phyloP scores from a whole-genome alignment of 768 basidiomycete genomes.

The Suillus brevipes region DNA sequence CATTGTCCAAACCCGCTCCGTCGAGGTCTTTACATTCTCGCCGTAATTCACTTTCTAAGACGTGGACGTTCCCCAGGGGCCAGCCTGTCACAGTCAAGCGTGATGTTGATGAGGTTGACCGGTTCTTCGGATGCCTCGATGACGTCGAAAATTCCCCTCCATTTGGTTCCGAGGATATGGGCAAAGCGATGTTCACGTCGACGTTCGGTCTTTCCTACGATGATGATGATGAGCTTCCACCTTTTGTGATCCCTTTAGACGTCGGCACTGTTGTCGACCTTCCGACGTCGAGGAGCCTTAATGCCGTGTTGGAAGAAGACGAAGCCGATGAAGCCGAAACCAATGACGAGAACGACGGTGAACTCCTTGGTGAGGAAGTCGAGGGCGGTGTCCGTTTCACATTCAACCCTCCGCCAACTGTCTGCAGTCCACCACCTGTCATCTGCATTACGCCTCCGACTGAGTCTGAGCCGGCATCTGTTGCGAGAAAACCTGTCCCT shows the following conservation, averaged over 20 bases:
- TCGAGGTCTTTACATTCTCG: slow-evolving; percentile 27
- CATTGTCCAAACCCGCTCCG: slow-evolving; percentile 16
- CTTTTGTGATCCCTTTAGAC: slow-evolving; percentile 48
- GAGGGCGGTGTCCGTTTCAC: slow-evolving; percentile 73
- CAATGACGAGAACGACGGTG: slow-evolving; percentile 43
- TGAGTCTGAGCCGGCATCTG: slow-evolving; percentile 15
- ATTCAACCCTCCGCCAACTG: slow-evolving; percentile 58
- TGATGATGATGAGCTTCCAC: slow-evolving; percentile 48
- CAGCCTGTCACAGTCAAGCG: slow-evolving; percentile 23
- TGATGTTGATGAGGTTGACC: slow-evolving; percentile 56
- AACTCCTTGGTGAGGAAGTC: slow-evolving; percentile 57
- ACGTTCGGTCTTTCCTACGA: slow-evolving; percentile 42
- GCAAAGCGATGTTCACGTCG: slow-evolving; percentile 60
- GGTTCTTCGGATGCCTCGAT: slow-evolving; percentile 73
- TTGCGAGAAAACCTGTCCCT: slow-evolving; percentile 10
- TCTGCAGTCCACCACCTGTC: slow-evolving; percentile 31
- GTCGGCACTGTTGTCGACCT: slow-evolving; percentile 44
- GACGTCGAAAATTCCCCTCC: slow-evolving; percentile 52
- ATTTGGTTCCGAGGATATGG: slow-evolving; percentile 48
- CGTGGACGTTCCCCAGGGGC: slow-evolving; percentile 65
- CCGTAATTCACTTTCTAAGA: slow-evolving; percentile 55
- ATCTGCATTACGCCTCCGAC: slow-evolving; percentile 20
- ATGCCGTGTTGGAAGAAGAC: slow-evolving; percentile 44
- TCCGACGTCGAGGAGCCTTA: slow-evolving; percentile 30
- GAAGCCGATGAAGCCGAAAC: slow-evolving; percentile 26